These are phyloP conservation scores for Ustilago cynodontis DNA, from an alignment of 1,284 basidiomycete species.

Conservation along the genomic window DNA sequence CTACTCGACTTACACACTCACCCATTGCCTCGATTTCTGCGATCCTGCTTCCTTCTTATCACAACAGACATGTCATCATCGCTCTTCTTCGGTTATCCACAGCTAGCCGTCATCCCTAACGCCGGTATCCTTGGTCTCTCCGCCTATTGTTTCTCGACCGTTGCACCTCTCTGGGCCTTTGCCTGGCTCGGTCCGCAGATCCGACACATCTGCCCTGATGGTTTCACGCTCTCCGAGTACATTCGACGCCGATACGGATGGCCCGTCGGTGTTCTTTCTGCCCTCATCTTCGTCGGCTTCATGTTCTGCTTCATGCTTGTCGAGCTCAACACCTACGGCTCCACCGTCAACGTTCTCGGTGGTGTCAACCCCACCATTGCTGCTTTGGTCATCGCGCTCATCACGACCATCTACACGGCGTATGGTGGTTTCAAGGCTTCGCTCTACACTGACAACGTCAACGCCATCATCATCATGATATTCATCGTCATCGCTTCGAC, in stretches of 20 bases:
- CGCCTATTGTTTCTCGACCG: slow-evolving; percentile 67
- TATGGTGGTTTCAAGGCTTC: slow-evolving; percentile 70
- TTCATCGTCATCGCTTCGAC: slow-evolving; percentile 65
- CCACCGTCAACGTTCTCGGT: slow-evolving; percentile 58
- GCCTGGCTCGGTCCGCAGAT: slow-evolving; percentile 68
- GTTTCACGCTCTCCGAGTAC: slow-evolving; percentile 69
- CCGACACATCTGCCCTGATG: slow-evolving; percentile 65
- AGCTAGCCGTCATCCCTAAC: slow-evolving; percentile 67
- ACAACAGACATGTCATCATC: slow-evolving; percentile 68
- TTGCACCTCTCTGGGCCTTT: slow-evolving; percentile 67
- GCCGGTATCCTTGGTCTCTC: slow-evolving; percentile 66
- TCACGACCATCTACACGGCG: slow-evolving; percentile 68
- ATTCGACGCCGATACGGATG: slow-evolving; percentile 68
- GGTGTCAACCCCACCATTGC: slow-evolving; percentile 64
- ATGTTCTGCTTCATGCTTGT: slow-evolving; percentile 70
- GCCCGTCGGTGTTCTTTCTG: slow-evolving; percentile 66
- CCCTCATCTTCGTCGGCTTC: slow-evolving; percentile 67
- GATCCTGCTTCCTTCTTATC: background rate
- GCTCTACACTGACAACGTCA: slow-evolving; percentile 70
- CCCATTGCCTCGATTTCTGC: background rate
- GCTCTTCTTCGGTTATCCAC: slow-evolving; percentile 68
- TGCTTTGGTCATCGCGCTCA: slow-evolving; percentile 66
- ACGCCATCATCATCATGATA: slow-evolving; percentile 66
- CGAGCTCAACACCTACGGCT: slow-evolving; percentile 69
- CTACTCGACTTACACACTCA: slow-evolving; percentile 31